Evolutionary conservation across 2,329 filamentous ascomycete genomes (phyloP), one percentile per base, ranked within the genome.

Genomic region (Claviceps maximensis): DNA sequence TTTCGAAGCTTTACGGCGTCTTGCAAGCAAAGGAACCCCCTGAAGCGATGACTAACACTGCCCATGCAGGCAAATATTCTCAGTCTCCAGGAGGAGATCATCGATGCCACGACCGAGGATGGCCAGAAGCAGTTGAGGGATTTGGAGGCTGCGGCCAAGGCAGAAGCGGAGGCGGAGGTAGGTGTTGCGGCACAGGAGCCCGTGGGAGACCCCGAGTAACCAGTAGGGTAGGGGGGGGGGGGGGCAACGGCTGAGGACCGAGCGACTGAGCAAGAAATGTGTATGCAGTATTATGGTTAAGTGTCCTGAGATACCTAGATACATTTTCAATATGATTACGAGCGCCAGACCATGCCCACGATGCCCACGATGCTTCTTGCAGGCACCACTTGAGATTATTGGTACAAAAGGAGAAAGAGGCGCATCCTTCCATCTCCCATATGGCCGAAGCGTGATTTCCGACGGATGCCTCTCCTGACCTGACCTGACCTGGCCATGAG

Each of bases 91-190:
- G 84, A 95, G 64, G 84, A 94, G 49, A 89, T 98, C 50, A 94
- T 98, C 60, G 93, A 98, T 70, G 88, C 89, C 1, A 98, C 89
- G 47, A 95, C 91, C 2, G 84, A 89, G 64, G 84, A 93, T 65
- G 90, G 90, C 3, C 79, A 84, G 73, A 80, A 83, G 66, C 83
- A 83, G 64, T 75, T 91, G 61, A 84, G 86, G 70, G 81, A 89
- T 58, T 78, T 95, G 55, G 84, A 89, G 66, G 75, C 78, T 27
- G 68, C 68, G 44, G 65, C 67, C 17, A 60, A 60, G 17, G 65
- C 60, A 6, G 62, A 62, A 36, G 61, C 55, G 1, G 57, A 58
- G 9, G 57, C 51, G 6, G 54, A 57, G 19, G 38, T n/a, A 8
- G 31, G 23, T 21, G 49, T 25, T 8, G 27, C 40, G 12, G 44